A percentile compares a stretch with the other conserved stretches of the same genome.
Conservation (phyloP, 192 early-diverging fungal genomes). For the Coemansia sp. region DNA sequence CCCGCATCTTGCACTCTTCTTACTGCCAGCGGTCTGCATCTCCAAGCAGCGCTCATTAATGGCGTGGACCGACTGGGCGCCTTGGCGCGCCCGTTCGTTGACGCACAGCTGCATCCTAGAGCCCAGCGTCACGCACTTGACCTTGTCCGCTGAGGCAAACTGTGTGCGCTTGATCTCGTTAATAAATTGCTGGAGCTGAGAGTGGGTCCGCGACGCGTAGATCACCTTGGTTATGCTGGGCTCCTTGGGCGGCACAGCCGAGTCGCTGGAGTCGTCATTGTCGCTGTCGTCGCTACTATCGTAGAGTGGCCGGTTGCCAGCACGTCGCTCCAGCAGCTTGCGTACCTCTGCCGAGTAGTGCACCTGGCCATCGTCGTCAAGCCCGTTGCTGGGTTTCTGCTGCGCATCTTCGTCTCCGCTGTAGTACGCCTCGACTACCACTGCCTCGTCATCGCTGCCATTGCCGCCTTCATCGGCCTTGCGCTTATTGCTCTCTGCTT, state of each 20-base stretch:
- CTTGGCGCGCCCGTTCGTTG: slow-evolving; percentile 63
- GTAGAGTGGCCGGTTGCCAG: neutral
- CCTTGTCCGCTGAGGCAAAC: slow-evolving; percentile 51
- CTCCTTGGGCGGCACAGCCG: slow-evolving; percentile 53
- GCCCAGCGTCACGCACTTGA: slow-evolving; percentile 70
- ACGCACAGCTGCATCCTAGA: slow-evolving; percentile 84
- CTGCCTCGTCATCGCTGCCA: slow-evolving; percentile 46
- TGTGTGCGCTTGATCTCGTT: slow-evolving; percentile 78
- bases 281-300: slow-evolving; percentile 17
- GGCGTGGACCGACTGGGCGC: slow-evolving; percentile 30
- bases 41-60: slow-evolving; percentile 86
- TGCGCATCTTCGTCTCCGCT: slow-evolving; percentile 55
- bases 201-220: slow-evolving; percentile 82
- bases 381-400: neutral
- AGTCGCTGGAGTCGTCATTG: slow-evolving; percentile 25
- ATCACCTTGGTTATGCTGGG: slow-evolving; percentile 47
- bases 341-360: slow-evolving; percentile 57
- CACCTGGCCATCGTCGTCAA: slow-evolving; percentile 41
- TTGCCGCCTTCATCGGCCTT: slow-evolving; percentile 7
- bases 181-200: slow-evolving; percentile 88
- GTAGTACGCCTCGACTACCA: slow-evolving; percentile 63
- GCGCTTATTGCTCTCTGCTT: slow-evolving; percentile 6
- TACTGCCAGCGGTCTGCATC: slow-evolving; percentile 44
- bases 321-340: slow-evolving; percentile 54
- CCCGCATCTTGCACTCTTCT: slow-evolving; percentile 44